A percentile compares a stretch with the other conserved stretches of the same genome.
Conservation (phyloP, 148 eudicot genomes). For the Fagopyrum homotropicum region DNA sequence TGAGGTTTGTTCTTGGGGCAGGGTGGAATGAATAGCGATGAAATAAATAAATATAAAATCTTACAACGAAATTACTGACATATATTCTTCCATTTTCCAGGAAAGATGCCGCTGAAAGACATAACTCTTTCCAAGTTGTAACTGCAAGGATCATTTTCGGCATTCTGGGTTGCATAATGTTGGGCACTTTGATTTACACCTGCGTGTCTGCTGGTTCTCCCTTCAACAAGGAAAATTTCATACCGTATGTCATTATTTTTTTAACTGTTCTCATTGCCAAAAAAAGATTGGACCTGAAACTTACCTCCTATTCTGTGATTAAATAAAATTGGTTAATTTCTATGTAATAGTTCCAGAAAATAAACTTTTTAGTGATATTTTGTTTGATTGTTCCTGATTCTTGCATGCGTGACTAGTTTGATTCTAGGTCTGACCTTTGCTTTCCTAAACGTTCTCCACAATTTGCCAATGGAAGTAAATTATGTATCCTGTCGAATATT, state of each 20-base stretch:
- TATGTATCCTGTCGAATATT: too few relatives aligned
- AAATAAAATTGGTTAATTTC: not conserved
- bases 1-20: not conserved
- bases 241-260: constrained; percentile 46
- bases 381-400: not conserved
- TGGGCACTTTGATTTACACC: constrained; percentile 58
- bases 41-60: not conserved
- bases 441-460: too few relatives aligned
- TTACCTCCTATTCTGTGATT: not conserved
- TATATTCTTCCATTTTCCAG: constrained; percentile 22
- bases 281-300: not conserved
- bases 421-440: too few relatives aligned
- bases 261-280: not conserved
- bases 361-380: not conserved
- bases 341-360: not conserved
- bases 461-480: too few relatives aligned
- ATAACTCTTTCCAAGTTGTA: constrained; percentile 31
- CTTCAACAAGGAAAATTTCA: constrained; percentile 40
- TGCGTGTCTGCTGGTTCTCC: constrained; percentile 56
- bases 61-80: not conserved
- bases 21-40: not conserved
- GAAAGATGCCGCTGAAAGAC: constrained; percentile 31
- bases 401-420: too few relatives aligned
- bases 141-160: constrained; percentile 46
- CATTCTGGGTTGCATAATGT: constrained; percentile 59